phyloP scores from a whole-genome alignment of 164 flowering plant species.

The Amborella trichopoda region DNA sequence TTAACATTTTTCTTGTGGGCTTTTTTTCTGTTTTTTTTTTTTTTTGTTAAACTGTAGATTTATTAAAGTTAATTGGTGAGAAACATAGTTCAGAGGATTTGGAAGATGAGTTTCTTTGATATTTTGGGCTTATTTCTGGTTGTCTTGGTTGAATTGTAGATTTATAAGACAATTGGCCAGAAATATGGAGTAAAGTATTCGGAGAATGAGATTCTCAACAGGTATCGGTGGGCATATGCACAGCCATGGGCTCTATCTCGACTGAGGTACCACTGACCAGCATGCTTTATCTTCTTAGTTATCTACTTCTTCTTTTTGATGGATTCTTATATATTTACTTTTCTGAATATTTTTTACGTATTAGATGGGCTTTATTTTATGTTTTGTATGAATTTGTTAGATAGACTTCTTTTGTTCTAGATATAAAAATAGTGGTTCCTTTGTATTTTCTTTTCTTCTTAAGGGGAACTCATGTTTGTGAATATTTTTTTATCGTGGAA shows the following conservation, averaged over 20 bases:
- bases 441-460: too few relatives aligned
- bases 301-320: not conserved
- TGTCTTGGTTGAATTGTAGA: constrained; percentile 26
- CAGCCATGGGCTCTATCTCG: constrained; percentile 95
- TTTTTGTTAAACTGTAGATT: too few relatives aligned
- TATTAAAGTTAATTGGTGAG: too few relatives aligned
- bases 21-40: not conserved
- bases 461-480: too few relatives aligned
- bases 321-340: not conserved
- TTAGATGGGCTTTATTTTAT: too few relatives aligned
- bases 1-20: not conserved
- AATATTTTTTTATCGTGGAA: too few relatives aligned
- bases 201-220: constrained; percentile 63
- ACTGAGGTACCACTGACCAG: constrained; percentile 38
- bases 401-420: too few relatives aligned
- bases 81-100: too few relatives aligned
- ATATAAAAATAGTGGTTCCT: too few relatives aligned
- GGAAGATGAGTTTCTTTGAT: too few relatives aligned
- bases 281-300: not conserved
- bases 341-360: not conserved
- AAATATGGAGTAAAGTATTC: constrained; percentile 87
- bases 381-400: too few relatives aligned
- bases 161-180: constrained; percentile 82
- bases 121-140: not conserved
- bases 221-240: constrained; percentile 85